Evolutionary conservation across 164 flowering plant species (phyloP), one percentile per base, ranked within the genome.

Genomic region (Brasenia schreberi): DNA sequence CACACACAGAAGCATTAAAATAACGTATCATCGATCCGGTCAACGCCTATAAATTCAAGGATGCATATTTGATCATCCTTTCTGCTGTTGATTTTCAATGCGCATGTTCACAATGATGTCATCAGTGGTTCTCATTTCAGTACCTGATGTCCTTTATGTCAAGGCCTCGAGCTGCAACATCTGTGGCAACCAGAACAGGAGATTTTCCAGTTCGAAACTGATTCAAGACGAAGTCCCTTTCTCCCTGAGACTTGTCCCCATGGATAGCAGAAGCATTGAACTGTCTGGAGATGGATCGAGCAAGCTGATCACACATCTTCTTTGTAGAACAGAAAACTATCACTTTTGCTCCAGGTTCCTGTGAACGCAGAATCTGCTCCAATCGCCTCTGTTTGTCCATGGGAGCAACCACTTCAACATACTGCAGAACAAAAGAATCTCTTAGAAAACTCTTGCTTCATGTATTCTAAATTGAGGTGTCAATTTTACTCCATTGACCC

Each of bases 181-280:
- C 97, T 63, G 97, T 92, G 6, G 97, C 97, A 4, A 92, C 96
- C 53, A 89, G 87, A 43, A 92, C 74, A 0, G 97, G 97, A 71
- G 86, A 76, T 69, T 76, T 83, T 19, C 97, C 97, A 44, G 79
- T 66, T 19, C 87, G 84, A 66, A 92, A 92, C 74, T 92, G 88
- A 74, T 65, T 81, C 77, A 92, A 62, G 17, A 92, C 96, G 70
- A 75, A 63, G 69, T 89, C 98, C 74, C 96, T 86, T 71, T 92
- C 98, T 60, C 79, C 70, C 80, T 89, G 98, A 64, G 90, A 84
- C 73, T 92, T 92, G 77, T 92, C 98, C 52, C 98, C 96, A 72
- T 92, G 98, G 68, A 92, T 92, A 16, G 94, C 94, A 69, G 94
- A 89, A 75, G 96, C 89, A 61, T 92, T 90, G 79, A 86, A 89